Conservation (phyloP, 306 rosid genomes). For the Ormosia emarginata region DNA sequence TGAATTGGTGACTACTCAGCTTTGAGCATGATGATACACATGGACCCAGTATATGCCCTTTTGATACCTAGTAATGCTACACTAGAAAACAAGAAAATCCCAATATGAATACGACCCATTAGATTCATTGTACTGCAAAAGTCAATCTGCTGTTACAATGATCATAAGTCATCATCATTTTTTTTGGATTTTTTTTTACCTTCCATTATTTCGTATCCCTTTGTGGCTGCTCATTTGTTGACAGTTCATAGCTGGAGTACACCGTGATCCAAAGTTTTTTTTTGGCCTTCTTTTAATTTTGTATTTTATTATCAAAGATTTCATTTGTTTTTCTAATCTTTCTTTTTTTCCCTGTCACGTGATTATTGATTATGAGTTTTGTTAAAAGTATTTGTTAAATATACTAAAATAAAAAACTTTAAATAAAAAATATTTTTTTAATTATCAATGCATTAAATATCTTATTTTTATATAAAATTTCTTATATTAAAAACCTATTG, state of each 20-base stretch:
- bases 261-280: neutral
- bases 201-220: neutral
- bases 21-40: slow-evolving; percentile 4
- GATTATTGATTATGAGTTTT: neutral
- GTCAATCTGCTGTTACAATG: slow-evolving; percentile 11
- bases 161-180: neutral
- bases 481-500: no score
- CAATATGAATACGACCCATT: neutral
- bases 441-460: no score
- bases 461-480: no score
- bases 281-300: neutral
- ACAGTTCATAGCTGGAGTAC: neutral
- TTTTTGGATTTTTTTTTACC: neutral
- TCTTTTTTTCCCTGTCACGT: neutral
- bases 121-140: neutral
- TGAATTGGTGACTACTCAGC: neutral
- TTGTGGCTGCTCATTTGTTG: neutral
- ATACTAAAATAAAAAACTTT: no score
- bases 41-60: neutral
- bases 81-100: slow-evolving; percentile 8
- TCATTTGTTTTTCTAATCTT: neutral
- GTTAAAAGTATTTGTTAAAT: no score
- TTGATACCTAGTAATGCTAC: slow-evolving; percentile 1
- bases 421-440: no score
- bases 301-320: neutral